These are phyloP conservation scores for Mycena venus DNA, from an alignment of 768 basidiomycete genomes.

Conservation along the genomic window DNA sequence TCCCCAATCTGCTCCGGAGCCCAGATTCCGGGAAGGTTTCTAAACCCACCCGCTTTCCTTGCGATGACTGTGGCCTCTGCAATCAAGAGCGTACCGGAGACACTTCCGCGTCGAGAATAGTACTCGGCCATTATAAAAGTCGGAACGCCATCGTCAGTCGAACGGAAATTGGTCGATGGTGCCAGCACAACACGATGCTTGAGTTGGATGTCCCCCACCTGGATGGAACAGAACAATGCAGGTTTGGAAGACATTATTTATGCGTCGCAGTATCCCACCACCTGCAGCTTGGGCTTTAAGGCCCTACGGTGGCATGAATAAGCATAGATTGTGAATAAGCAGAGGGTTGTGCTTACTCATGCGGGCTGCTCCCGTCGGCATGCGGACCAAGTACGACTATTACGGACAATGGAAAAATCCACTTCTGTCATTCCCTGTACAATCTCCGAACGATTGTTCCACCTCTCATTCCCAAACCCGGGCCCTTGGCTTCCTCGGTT, in stretches of 20 bases:
- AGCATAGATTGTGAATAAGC: too few relatives aligned
- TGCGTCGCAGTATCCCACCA: too few relatives aligned
- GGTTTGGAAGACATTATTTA: slow-evolving; percentile 1
- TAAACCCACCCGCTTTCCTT: slow-evolving; percentile 60
- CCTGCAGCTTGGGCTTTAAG: too few relatives aligned
- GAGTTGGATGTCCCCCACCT: slow-evolving; percentile 56
- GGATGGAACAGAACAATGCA: slow-evolving; percentile 60
- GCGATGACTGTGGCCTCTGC: slow-evolving; percentile 71
- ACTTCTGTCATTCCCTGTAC: too few relatives aligned
- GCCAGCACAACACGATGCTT: slow-evolving; percentile 67
- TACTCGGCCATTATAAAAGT: slow-evolving; percentile 53
- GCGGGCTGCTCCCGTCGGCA: too few relatives aligned
- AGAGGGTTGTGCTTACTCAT: too few relatives aligned
- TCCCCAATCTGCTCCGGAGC: slow-evolving; percentile 67
- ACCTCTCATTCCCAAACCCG: too few relatives aligned
- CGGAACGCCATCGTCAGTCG: slow-evolving; percentile 17
- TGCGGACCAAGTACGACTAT: too few relatives aligned
- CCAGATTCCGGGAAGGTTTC: slow-evolving; percentile 74
- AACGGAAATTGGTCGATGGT: slow-evolving; percentile 60
- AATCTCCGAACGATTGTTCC: too few relatives aligned
- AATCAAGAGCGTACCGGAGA: slow-evolving; percentile 68
- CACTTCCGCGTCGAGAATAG: slow-evolving; percentile 61
- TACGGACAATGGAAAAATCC: too few relatives aligned
- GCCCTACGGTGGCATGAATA: too few relatives aligned
- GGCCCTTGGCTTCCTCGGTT: too few relatives aligned